Evolutionary conservation across 768 basidiomycete species (phyloP).

Genomic region (Lactifluus piperatus): DNA sequence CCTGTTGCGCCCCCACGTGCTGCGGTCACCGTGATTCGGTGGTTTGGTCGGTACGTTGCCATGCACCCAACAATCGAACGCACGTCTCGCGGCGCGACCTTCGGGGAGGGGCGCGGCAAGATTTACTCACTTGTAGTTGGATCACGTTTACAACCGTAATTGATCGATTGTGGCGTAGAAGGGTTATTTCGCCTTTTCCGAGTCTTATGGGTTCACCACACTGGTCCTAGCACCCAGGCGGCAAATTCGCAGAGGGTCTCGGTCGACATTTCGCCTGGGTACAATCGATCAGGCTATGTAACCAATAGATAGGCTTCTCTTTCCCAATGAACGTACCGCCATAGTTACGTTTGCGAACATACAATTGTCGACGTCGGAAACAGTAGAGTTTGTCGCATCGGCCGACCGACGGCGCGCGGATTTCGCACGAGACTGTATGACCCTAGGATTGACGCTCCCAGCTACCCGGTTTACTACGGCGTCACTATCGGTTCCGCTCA

Average conservation of each 20-base stretch:
- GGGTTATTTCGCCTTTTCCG: background rate
- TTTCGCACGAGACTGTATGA: background rate
- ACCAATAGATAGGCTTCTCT: conserved; percentile 2
- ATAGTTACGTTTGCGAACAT: background rate
- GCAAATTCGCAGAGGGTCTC: background rate
- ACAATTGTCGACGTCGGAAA: conserved; percentile 1
- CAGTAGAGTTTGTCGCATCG: conserved; percentile 1
- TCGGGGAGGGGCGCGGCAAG: background rate
- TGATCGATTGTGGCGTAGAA: conserved; percentile 17
- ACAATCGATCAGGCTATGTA: conserved; percentile 2
- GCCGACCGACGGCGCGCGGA: background rate
- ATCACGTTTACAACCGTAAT: background rate
- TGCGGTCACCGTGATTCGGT: background rate
- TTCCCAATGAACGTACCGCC: conserved; percentile 4
- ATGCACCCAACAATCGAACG: background rate
- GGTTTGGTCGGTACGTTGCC: background rate
- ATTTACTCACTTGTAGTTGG: background rate
- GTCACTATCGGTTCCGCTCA: background rate
- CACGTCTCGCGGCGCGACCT: background rate
- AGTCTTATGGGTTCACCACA: background rate
- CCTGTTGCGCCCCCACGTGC: background rate
- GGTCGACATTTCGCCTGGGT: background rate
- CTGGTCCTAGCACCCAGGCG: background rate
- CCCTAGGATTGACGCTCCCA: background rate
- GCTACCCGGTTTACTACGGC: background rate